Evolutionary conservation across 2,329 filamentous ascomycete genomes (phyloP), one percentile per base, ranked within the genome.

Genomic region (Didymella pomorum): DNA sequence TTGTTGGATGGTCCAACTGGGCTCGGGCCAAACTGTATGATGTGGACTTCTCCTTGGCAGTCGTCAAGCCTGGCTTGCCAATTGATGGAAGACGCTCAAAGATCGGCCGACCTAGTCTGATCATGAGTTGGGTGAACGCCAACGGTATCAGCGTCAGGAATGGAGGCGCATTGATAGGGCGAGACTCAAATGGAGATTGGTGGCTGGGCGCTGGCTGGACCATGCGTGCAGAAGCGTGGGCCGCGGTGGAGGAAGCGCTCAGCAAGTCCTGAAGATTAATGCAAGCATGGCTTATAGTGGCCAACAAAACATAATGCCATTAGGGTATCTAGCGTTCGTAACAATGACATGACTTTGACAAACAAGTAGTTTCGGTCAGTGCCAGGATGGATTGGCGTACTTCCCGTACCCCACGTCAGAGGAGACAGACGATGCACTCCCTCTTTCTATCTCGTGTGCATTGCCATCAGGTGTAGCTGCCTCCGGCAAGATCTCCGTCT

Each of bases 401-500:
- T 57, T 61, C 6, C 54, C 56, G 14, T 58, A 62, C 2, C 56
- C 62, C 4, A 56, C 39, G 10, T 66, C 63, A 9, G 62, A 67
- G 10, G 60, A 66, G 2, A 58, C 57, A 1, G 61, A 64, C 7
- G 63, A 66, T 12, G 56, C 54, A 26, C 63, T 63, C 18, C 35
- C 52, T 48, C 54, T 61, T 47, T 64, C 62, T 18, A 42, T 25
- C 9, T 57, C 59, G 7, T 57, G 57, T 2, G 18, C 20, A 25
- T 43, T 43, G 3, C 41, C 41, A 8, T 65, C 61, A 12, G 48
- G 45, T 12, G 39, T 23, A 14, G 57, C 47, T 11, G 57, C 35
- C 12, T 65, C 59, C 7, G 42, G 52, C 29, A 67, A 21, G 16
- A 60, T 59, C 46, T 65, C 64, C 23, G 57, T 62, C 20, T 61